These are phyloP conservation scores for Neurospora discreta DNA, from an alignment of 495 filamentous ascomycete species.

Conservation along the genomic window DNA sequence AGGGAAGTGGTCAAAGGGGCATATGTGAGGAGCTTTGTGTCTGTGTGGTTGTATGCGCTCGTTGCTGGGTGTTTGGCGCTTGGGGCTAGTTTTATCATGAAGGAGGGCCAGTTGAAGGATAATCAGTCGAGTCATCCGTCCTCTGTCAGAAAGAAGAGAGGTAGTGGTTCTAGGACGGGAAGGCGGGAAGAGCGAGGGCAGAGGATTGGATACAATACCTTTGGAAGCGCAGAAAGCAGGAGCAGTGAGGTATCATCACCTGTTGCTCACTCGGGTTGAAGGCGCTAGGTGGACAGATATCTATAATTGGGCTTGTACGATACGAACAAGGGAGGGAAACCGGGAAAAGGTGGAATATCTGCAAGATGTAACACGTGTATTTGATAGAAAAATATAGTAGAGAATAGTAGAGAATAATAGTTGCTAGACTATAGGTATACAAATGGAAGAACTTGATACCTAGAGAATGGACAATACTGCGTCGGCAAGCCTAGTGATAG, in stretches of 20 bases:
- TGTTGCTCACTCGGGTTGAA: background rate
- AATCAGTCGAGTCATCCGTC: background rate
- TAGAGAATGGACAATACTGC: background rate
- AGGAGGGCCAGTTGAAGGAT: background rate
- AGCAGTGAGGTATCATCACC: background rate
- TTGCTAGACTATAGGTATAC: background rate
- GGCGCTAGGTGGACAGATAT: background rate
- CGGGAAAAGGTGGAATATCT: background rate
- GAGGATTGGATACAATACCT: background rate
- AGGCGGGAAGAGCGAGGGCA: background rate
- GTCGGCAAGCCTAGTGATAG: background rate
- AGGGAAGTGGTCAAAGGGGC: background rate
- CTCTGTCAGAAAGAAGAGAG: background rate
- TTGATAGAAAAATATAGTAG: background rate
- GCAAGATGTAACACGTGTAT: background rate
- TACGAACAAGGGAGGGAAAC: background rate
- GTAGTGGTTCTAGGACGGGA: background rate
- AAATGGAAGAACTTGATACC: background rate
- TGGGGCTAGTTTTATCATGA: constrained; percentile 5
- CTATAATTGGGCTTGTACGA: background rate
- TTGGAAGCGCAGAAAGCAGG: background rate
- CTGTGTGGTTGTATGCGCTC: constrained; percentile 5
- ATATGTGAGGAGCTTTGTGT: constrained; percentile 6
- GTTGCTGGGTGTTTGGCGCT: constrained; percentile 4
- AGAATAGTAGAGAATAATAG: background rate